Conservation (phyloP, 768 basidiomycete genomes). For the Cytidiella melzeri region DNA sequence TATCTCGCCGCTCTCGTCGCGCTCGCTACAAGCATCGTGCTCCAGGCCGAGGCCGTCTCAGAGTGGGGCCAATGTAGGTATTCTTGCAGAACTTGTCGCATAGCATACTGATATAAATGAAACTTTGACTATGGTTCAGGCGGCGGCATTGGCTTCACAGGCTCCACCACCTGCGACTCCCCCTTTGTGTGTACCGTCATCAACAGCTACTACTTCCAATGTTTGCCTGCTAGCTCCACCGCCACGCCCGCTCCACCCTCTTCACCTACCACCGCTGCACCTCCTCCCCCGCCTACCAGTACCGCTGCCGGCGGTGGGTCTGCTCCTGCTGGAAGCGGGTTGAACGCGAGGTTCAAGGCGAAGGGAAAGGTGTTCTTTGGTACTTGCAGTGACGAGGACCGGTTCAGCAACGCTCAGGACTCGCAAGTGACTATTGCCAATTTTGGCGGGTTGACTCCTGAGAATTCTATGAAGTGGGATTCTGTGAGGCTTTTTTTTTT, state of each 20-base stretch:
- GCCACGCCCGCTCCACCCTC: constrained; percentile 8
- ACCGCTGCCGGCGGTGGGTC: constrained; percentile 6
- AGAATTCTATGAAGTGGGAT: constrained; percentile 32
- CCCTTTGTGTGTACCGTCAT: constrained; percentile 26
- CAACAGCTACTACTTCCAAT: constrained; percentile 31
- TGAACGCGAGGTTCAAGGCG: constrained; percentile 20
- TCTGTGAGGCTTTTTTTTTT: constrained; percentile 11
- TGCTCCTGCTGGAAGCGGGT: constrained; percentile 20
- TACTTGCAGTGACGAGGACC: constrained; percentile 25
- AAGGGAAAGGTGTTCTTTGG: constrained; percentile 25
- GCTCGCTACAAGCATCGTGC: constrained; percentile 14
- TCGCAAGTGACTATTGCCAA: constrained; percentile 20
- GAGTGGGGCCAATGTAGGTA: constrained; percentile 34
- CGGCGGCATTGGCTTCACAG: constrained; percentile 26
- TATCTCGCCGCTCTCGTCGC: constrained; percentile 19
- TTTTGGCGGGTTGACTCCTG: constrained; percentile 28
- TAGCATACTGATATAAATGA: neutral
- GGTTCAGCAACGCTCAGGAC: constrained; percentile 22
- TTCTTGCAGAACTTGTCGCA: neutral
- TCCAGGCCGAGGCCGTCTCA: constrained; percentile 22
- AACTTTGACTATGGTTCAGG: neutral
- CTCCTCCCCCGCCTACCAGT: constrained; percentile 9
- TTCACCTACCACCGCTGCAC: constrained; percentile 2
- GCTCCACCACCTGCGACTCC: constrained; percentile 30
- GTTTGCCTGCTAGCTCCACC: constrained; percentile 22